Evolutionary conservation across 176 grass and related monocot species (phyloP).

Genomic region (Ensete glaucum): DNA sequence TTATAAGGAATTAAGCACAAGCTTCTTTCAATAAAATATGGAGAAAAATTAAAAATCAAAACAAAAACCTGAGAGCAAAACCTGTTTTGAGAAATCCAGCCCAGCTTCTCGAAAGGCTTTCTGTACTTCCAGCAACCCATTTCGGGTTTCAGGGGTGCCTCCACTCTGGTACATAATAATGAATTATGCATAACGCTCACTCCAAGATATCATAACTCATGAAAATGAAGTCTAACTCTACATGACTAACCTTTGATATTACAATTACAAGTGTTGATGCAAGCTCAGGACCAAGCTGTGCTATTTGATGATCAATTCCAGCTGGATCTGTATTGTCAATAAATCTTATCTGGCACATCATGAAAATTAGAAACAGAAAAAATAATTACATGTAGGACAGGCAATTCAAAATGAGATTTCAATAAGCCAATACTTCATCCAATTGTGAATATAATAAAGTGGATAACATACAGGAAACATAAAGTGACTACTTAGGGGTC

Average conservation of each 20-base stretch:
- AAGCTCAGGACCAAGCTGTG: constrained; percentile 83
- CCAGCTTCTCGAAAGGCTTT: constrained; percentile 92
- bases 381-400: background rate
- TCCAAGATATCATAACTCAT: too few species aligned
- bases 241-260: constrained; percentile 70
- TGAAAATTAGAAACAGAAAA: constrained; percentile 10
- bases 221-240: background rate
- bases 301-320: constrained; percentile 99
- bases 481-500: background rate
- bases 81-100: constrained; percentile 93
- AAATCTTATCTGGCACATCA: constrained; percentile 85
- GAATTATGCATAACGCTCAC: too few species aligned
- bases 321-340: constrained; percentile 99
- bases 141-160: constrained; percentile 95
- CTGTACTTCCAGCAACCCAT: constrained; percentile 94
- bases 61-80: constrained; percentile 33
- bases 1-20: too few species aligned
- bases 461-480: background rate
- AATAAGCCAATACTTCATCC: background rate
- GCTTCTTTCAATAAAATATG: too few species aligned
- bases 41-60: constrained; percentile 10
- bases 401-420: background rate
- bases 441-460: background rate
- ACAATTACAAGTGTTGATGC: constrained; percentile 94
- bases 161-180: constrained; percentile 50